phyloP scores from a whole-genome alignment of 2,329 filamentous ascomycete genomes.

The Intubia oerlemansii region DNA sequence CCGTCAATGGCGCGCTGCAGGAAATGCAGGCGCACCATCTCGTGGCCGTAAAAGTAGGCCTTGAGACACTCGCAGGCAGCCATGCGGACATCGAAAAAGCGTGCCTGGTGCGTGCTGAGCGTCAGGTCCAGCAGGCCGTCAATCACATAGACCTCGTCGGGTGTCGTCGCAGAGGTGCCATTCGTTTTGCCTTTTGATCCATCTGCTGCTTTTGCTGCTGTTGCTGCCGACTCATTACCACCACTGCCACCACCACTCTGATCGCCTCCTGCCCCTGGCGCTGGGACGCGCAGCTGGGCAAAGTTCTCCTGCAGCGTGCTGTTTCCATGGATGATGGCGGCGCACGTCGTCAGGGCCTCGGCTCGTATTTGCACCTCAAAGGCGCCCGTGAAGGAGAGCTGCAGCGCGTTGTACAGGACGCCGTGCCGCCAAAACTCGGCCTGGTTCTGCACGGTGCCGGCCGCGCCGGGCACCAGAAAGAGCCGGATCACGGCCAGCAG shows the following conservation, averaged over 20 bases:
- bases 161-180: conserved; percentile 17
- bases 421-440: conserved; percentile 67
- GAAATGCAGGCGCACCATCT: conserved; percentile 68
- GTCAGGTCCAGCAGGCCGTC: conserved; percentile 76
- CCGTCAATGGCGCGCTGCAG: conserved; percentile 75
- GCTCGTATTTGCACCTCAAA: conserved; percentile 61
- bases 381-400: conserved; percentile 56
- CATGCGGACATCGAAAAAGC: conserved; percentile 59
- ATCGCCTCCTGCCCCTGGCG: conserved; percentile 31
- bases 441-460: conserved; percentile 68
- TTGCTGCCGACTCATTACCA: no score
- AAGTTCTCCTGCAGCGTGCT: conserved; percentile 67
- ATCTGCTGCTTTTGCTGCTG: no score
- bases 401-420: conserved; percentile 56
- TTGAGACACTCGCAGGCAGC: conserved; percentile 81
- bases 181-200: conserved; percentile 16
- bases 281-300: conserved; percentile 60
- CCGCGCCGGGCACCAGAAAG: conserved; percentile 64
- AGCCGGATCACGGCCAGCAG: conserved; percentile 69
- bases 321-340: conserved; percentile 74
- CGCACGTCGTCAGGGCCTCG: conserved; percentile 70
- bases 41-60: conserved; percentile 71
- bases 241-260: no score
- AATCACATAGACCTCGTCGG: conserved; percentile 60
- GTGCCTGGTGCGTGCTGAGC: conserved; percentile 41